These are phyloP conservation scores for Fusarium anthophilum DNA, from an alignment of 2,329 filamentous ascomycete species.

Conservation along the genomic window DNA sequence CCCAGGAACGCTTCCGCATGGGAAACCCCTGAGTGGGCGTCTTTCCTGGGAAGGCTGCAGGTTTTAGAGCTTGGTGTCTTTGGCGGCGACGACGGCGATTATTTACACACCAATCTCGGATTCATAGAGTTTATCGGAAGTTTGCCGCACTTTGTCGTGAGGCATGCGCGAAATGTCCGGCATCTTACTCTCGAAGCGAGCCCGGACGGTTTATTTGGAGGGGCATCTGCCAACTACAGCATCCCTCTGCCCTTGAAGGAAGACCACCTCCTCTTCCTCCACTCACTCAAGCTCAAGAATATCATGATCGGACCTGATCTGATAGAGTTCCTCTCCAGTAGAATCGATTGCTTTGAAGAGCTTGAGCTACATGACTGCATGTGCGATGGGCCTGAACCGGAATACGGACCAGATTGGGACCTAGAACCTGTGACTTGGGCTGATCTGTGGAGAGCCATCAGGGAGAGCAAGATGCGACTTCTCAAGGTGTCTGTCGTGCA, in stretches of 20 bases:
- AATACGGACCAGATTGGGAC: not conserved
- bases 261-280: not conserved
- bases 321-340: not conserved
- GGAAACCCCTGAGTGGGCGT: not conserved
- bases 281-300: not conserved
- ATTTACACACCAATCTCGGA: accelerated
- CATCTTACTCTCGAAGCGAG: not conserved
- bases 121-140: not conserved
- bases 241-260: not conserved
- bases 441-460: not conserved
- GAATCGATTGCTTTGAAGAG: not conserved
- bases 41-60: not conserved
- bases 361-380: not conserved
- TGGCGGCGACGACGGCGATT: not conserved
- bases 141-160: not conserved
- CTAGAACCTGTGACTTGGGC: not conserved
- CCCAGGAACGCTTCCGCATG: not conserved
- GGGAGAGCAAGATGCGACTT: not conserved
- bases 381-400: not conserved
- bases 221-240: accelerated
- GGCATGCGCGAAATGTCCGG: not conserved
- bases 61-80: not conserved
- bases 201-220: not conserved
- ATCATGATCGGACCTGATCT: not conserved
- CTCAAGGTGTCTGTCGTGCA: not conserved